These are phyloP conservation scores for Fraxinus latifolia DNA, from an alignment of 305 asterid genomes.

Conservation along the genomic window DNA sequence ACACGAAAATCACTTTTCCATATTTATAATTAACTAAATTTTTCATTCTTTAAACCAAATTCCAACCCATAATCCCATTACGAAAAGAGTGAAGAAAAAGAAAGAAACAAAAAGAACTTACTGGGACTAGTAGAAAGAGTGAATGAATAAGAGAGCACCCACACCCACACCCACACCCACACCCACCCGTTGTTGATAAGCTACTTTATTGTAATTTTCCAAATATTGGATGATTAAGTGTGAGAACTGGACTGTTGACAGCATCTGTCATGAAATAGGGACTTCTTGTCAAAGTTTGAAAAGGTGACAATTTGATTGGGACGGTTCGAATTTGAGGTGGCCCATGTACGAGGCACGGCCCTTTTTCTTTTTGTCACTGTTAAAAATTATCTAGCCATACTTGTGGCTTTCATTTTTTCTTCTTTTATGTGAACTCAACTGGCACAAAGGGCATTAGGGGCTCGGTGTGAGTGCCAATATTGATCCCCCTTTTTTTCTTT, in stretches of 20 bases:
- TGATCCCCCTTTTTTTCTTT: too few relatives aligned
- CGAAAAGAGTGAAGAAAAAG: background rate
- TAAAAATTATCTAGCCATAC: too few relatives aligned
- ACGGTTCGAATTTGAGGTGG: background rate
- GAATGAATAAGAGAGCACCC: background rate
- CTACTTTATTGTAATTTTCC: background rate
- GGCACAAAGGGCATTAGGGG: background rate
- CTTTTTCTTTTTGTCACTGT: background rate
- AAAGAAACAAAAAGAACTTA: background rate
- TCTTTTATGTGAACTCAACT: background rate
- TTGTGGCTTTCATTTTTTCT: background rate
- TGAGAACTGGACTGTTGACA: background rate
- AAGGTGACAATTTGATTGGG: background rate
- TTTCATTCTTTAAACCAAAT: too few relatives aligned
- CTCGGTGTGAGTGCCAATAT: too few relatives aligned
- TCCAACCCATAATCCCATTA: background rate
- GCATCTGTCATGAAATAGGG: background rate
- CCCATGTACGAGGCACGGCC: background rate
- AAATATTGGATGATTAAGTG: background rate
- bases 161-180: background rate
- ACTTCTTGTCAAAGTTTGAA: background rate
- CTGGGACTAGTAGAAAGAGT: background rate
- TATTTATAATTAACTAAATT: too few relatives aligned
- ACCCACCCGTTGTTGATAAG: background rate
- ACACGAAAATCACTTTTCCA: background rate